Percentiles rank a stretch among this genome's conserved stretches.
Evolutionary conservation across 495 filamentous ascomycete species (phyloP).

Genomic region (Penicillium silybi): DNA sequence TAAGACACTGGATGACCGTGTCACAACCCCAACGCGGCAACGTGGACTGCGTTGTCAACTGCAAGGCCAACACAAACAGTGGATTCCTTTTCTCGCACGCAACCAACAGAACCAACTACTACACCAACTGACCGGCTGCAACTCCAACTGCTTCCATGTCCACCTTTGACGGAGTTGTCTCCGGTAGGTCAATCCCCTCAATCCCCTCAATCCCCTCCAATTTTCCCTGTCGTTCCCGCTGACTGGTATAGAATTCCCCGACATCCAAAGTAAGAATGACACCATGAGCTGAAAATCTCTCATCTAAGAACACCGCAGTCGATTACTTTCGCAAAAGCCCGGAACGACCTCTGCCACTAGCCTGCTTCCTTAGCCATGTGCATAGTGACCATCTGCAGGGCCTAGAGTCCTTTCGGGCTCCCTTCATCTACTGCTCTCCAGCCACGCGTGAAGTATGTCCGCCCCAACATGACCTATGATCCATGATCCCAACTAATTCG

Average conservation of each 20-base stretch:
- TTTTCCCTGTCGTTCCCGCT: background rate
- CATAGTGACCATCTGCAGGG: conserved; percentile 89
- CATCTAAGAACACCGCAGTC: conserved; percentile 41
- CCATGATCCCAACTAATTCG: background rate
- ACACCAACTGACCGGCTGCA: background rate
- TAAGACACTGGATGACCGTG: background rate
- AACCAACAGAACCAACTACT: background rate
- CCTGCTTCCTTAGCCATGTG: conserved; percentile 89
- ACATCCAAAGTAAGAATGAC: conserved; percentile 32
- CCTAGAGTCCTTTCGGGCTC: conserved; percentile 68
- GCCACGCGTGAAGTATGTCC: conserved; percentile 67
- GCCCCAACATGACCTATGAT: background rate
- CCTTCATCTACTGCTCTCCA: conserved; percentile 87
- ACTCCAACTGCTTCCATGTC: no score
- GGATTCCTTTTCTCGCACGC: conserved; percentile 1
- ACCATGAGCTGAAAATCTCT: background rate
- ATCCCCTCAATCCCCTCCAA: no score
- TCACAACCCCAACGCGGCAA: background rate
- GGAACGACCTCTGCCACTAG: conserved; percentile 59
- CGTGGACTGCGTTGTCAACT: background rate
- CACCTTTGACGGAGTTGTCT: conserved; percentile 71
- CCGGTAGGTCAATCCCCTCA: conserved; percentile 38
- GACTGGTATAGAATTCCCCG: conserved; percentile 35
- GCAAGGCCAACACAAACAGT: conserved; percentile 4
- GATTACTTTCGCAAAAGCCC: conserved; percentile 74